Percentiles rank a stretch among this genome's conserved stretches.
Conservation (phyloP, 257 asterid genomes). For the Fraxinus quadrangulata region DNA sequence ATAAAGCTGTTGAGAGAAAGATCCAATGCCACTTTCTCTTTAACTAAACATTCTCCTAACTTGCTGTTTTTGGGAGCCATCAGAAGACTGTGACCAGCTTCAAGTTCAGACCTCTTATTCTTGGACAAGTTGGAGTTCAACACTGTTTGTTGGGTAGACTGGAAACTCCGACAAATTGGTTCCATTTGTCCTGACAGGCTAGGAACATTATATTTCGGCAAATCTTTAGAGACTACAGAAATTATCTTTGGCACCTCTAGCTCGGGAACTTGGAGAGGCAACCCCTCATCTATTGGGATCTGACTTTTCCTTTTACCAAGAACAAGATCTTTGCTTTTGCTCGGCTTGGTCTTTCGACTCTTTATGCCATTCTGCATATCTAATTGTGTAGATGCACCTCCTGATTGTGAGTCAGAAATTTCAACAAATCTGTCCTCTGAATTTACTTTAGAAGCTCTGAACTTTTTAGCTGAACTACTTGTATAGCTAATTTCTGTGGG, state of each 20-base stretch:
- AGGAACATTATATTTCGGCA: conserved; percentile 27
- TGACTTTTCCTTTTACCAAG: conserved; percentile 31
- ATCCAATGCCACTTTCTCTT: conserved; percentile 47
- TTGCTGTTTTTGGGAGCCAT: conserved; percentile 31
- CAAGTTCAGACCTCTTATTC: conserved; percentile 41
- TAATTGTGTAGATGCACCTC: conserved; percentile 28
- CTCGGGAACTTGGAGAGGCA: background rate
- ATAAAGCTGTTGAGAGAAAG: conserved; percentile 56
- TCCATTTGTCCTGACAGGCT: conserved; percentile 27
- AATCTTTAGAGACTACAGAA: conserved; percentile 21
- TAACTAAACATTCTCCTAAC: conserved; percentile 32
- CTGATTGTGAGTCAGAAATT: conserved; percentile 34
- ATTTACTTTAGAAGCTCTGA: background rate
- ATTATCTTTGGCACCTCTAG: conserved; percentile 24
- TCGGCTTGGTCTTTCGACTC: conserved; percentile 29
- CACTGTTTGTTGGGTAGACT: conserved; percentile 25
- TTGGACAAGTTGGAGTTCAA: conserved; percentile 25
- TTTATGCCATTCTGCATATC: conserved; percentile 26
- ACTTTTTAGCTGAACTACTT: background rate
- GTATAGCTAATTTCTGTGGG: background rate
- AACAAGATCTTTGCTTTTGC: conserved; percentile 31
- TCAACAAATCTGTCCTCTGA: conserved; percentile 15
- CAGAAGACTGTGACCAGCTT: conserved; percentile 23
- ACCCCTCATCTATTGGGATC: conserved; percentile 29
- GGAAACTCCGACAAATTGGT: conserved; percentile 23